These are phyloP conservation scores for Conringia planisiliqua DNA, from an alignment of 345 rosid species.

Conservation along the genomic window DNA sequence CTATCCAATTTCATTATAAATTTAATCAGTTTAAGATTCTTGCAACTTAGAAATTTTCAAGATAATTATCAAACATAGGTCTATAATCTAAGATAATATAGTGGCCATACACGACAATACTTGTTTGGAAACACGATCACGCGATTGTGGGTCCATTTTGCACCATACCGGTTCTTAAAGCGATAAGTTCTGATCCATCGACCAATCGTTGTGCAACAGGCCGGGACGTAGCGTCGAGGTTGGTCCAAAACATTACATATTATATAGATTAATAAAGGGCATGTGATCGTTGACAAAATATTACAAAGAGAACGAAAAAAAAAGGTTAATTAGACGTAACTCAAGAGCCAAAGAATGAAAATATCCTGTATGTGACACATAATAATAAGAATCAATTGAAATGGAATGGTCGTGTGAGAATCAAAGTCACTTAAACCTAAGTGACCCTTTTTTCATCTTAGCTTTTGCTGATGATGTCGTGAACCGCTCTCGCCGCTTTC, in stretches of 20 bases:
- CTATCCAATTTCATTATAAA: background rate
- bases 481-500: constrained; percentile 31
- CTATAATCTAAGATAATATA: background rate
- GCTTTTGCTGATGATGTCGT: constrained; percentile 23
- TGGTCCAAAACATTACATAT: constrained; percentile 21
- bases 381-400: constrained; percentile 1
- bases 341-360: constrained; percentile 25
- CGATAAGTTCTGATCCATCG: constrained; percentile 1
- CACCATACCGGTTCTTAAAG: background rate
- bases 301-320: constrained; percentile 1
- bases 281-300: constrained; percentile 19
- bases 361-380: background rate
- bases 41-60: constrained; percentile 7
- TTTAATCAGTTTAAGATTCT: background rate
- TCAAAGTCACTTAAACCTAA: constrained; percentile 10
- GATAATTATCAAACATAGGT: background rate
- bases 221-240: constrained; percentile 15
- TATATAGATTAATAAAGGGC: background rate
- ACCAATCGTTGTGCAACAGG: constrained; percentile 10
- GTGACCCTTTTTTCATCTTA: constrained; percentile 5
- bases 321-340: constrained; percentile 15
- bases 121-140: constrained; percentile 13
- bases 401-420: constrained; percentile 5
- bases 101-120: background rate
- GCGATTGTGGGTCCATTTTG: constrained; percentile 13